These are phyloP conservation scores for Mycena olivaceomarginata DNA, from an alignment of 768 basidiomycete genomes.

Conservation along the genomic window DNA sequence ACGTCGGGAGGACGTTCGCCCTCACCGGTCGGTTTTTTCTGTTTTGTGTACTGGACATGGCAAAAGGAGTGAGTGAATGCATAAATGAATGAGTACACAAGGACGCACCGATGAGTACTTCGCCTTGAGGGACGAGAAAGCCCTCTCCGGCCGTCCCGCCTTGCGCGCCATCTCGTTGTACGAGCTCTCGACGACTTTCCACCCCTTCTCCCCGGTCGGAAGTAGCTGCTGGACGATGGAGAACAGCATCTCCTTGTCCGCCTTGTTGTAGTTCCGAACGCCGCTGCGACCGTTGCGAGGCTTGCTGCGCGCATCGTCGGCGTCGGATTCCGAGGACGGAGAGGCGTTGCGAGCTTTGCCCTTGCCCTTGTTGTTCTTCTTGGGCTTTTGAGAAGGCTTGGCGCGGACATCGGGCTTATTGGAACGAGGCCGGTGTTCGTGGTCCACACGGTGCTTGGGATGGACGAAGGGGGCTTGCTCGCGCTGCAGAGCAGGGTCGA, in stretches of 20 bases:
- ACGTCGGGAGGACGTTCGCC: neutral
- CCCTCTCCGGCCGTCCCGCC: neutral
- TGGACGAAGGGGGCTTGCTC: neutral
- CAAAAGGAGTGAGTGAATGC: neutral
- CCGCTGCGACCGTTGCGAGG: neutral
- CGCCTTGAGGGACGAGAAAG: neutral
- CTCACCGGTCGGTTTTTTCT: neutral
- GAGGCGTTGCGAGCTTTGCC: neutral
- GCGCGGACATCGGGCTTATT: neutral
- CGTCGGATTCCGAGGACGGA: neutral
- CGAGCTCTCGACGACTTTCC: neutral
- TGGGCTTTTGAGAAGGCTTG: neutral
- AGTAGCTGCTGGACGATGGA: neutral
- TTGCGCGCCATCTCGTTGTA: neutral
- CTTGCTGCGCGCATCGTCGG: neutral
- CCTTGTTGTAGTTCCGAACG: neutral
- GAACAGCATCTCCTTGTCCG: neutral
- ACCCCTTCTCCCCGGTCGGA: slow-evolving; percentile 2
- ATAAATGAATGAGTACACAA: neutral
- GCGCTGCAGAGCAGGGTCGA: neutral
- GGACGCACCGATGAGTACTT: neutral
- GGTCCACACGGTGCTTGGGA: neutral
- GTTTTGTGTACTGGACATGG: neutral
- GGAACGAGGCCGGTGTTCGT: neutral
- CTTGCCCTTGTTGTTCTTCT: neutral